A percentile compares a stretch with the other conserved stretches of the same genome.
These are phyloP conservation scores for Periglandula ipomoeae DNA, from an alignment of 2,329 filamentous ascomycete species.

Conservation along the genomic window DNA sequence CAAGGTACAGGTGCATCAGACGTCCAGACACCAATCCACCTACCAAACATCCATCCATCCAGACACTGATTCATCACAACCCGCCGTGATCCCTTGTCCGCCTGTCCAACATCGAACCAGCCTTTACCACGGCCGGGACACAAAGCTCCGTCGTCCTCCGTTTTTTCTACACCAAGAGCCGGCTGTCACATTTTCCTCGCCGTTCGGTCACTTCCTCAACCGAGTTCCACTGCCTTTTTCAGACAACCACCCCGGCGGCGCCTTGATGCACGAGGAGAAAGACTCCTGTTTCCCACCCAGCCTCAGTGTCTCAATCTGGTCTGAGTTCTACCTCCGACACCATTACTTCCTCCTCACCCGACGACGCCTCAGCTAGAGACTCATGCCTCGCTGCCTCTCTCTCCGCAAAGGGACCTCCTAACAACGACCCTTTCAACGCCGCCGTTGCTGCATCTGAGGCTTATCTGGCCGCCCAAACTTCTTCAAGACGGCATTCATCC, in stretches of 20 bases:
- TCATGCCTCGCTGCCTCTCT: not conserved
- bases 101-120: not conserved
- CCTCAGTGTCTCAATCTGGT: not conserved
- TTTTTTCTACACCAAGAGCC: not conserved
- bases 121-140: no score
- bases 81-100: not conserved
- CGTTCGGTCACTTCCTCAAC: not conserved
- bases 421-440: slow-evolving; percentile 3
- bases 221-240: not conserved
- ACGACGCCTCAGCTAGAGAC: not conserved
- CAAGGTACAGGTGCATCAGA: not conserved
- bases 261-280: slow-evolving; percentile 23
- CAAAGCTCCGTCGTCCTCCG: not conserved
- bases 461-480: slow-evolving; percentile 4
- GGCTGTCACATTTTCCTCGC: not conserved
- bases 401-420: not conserved
- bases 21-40: not conserved
- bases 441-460: slow-evolving; percentile 4
- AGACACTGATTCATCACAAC: not conserved
- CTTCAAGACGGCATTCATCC: slow-evolving; percentile 9
- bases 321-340: slow-evolving; percentile 8
- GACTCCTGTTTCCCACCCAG: slow-evolving; percentile 1
- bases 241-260: slow-evolving; percentile 13
- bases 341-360: slow-evolving; percentile 7
- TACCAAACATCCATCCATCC: not conserved